phyloP scores from a whole-genome alignment of 2,329 filamentous ascomycete species.

The Endothia cerciana region DNA sequence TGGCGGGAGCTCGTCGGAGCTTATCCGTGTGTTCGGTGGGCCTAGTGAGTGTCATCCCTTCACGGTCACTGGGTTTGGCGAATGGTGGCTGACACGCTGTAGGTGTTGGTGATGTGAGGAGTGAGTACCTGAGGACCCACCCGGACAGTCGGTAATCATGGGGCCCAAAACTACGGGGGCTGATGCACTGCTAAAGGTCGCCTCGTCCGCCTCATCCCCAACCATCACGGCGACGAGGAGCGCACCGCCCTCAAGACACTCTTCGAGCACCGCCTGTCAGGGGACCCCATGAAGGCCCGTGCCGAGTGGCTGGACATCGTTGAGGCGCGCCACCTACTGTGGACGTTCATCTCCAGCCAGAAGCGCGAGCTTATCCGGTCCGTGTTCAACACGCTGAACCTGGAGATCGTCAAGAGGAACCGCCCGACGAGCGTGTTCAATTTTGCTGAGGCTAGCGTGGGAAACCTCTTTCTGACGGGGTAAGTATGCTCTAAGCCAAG shows the following conservation, averaged over 20 bases:
- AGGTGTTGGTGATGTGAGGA: slow-evolving; percentile 69
- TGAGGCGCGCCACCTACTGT: slow-evolving; percentile 78
- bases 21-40: slow-evolving; percentile 92
- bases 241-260: slow-evolving; percentile 76
- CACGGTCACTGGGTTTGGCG: background rate
- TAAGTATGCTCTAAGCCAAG: slow-evolving; percentile 32
- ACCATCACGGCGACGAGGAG: slow-evolving; percentile 62
- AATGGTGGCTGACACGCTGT: slow-evolving; percentile 16
- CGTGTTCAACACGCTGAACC: slow-evolving; percentile 74
- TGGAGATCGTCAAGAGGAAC: slow-evolving; percentile 78
- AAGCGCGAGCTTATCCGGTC: slow-evolving; percentile 79
- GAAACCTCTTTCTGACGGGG: slow-evolving; percentile 82
- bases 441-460: slow-evolving; percentile 75
- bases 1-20: slow-evolving; percentile 88
- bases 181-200: slow-evolving; percentile 61
- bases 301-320: slow-evolving; percentile 88
- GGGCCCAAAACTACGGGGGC: background rate
- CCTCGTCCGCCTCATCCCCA: slow-evolving; percentile 86
- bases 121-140: background rate
- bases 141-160: too few relatives aligned
- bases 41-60: slow-evolving; percentile 62
- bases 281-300: slow-evolving; percentile 63
- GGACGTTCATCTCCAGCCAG: slow-evolving; percentile 70
- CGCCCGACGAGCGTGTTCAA: slow-evolving; percentile 76
- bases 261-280: slow-evolving; percentile 84